phyloP scores from a whole-genome alignment of 2,329 filamentous ascomycete species.

The Colletotrichum ledebouriae region DNA sequence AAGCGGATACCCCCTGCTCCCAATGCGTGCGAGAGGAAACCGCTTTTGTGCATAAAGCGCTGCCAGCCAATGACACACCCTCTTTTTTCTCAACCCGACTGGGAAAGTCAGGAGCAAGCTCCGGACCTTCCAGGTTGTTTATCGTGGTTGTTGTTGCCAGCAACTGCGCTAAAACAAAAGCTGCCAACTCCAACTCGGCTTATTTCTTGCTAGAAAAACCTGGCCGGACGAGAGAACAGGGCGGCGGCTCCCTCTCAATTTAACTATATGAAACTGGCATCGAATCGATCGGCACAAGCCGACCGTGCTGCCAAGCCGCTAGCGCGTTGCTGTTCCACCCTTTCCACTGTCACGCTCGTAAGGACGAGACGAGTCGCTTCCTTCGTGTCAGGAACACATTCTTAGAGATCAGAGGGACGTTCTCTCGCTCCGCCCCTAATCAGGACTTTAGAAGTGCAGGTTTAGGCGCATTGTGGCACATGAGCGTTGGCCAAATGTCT shows the following conservation, averaged over 20 bases:
- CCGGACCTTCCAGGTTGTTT: constrained; percentile 11
- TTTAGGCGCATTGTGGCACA: neutral
- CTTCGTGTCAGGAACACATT: constrained; percentile 8
- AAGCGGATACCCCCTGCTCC: constrained; percentile 15
- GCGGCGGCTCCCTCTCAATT: neutral
- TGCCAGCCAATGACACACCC: constrained; percentile 12
- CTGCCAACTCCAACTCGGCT: neutral
- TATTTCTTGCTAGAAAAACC: constrained; percentile 1
- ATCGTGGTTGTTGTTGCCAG: neutral
- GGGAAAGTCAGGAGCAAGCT: constrained; percentile 17
- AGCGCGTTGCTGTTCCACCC: constrained; percentile 4
- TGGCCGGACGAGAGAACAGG: neutral
- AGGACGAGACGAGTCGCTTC: neutral
- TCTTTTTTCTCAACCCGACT: neutral
- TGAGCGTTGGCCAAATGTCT: constrained; percentile 5
- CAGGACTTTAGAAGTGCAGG: neutral
- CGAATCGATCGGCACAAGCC: constrained; percentile 24
- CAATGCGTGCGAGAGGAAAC: neutral
- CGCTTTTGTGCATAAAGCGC: too few relatives aligned
- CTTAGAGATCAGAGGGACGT: neutral
- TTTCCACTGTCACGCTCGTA: constrained; percentile 2
- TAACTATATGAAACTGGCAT: constrained; percentile 1
- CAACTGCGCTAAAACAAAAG: neutral
- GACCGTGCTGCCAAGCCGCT: constrained; percentile 7
- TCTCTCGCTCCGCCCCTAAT: constrained; percentile 8